phyloP scores from a whole-genome alignment of 352 stramenopile species.

The Pythium guiyangense region DNA sequence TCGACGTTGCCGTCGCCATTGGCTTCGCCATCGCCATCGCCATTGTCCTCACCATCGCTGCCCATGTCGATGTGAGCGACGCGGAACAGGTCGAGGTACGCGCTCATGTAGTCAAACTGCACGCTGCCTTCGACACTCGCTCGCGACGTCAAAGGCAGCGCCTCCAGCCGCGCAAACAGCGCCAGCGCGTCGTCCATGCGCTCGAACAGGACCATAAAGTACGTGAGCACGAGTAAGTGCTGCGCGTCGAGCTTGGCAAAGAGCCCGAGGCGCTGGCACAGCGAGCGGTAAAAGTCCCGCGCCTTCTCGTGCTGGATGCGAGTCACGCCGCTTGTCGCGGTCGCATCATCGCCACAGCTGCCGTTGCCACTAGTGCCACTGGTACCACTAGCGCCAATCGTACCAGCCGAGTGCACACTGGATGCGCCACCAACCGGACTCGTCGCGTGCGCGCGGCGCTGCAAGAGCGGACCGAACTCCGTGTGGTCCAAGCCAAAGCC shows the following conservation, averaged over 20 bases:
- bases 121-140: constrained; percentile 22
- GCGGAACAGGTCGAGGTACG: constrained; percentile 60
- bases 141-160: background rate
- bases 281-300: constrained; percentile 28
- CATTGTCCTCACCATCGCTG: no score
- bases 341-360: no score
- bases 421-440: no score
- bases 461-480: no score
- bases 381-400: no score
- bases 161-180: constrained; percentile 26
- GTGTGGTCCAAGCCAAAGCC: no score
- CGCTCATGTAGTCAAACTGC: constrained; percentile 52
- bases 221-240: constrained; percentile 39
- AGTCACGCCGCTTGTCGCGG: no score
- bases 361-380: no score
- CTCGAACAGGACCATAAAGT: constrained; percentile 47
- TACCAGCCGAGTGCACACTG: no score
- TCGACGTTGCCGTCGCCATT: no score
- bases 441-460: no score
- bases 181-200: constrained; percentile 29
- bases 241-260: constrained; percentile 18
- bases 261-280: constrained; percentile 37
- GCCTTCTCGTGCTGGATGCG: constrained; percentile 26
- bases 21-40: no score
- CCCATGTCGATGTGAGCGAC: constrained; percentile 6